These are phyloP conservation scores for Didymella lethalis DNA, from an alignment of 2,329 filamentous ascomycete genomes.

Conservation along the genomic window DNA sequence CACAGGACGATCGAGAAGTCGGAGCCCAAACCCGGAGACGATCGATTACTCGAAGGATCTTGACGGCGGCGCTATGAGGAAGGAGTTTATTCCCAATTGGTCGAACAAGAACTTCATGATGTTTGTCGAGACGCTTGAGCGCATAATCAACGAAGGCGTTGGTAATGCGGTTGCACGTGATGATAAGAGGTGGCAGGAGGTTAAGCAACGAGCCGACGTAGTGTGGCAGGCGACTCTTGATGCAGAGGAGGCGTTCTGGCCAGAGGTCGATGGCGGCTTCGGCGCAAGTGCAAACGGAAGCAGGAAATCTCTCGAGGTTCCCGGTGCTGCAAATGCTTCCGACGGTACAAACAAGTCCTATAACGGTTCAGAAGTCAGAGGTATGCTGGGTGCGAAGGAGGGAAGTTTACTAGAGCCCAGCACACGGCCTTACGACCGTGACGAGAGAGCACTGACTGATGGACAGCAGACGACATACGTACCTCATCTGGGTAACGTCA, in stretches of 20 bases:
- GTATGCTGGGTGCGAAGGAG: conserved; percentile 11
- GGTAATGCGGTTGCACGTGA: conserved; percentile 30
- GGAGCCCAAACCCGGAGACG: neutral
- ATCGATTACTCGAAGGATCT: conserved; percentile 54
- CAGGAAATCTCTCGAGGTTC: neutral
- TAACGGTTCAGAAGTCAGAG: conserved; percentile 3
- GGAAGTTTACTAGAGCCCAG: conserved; percentile 13
- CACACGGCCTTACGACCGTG: conserved; percentile 2
- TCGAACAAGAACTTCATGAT: conserved; percentile 66
- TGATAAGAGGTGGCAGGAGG: conserved; percentile 29
- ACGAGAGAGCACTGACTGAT: neutral
- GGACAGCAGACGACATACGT: conserved; percentile 7
- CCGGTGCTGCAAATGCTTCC: neutral
- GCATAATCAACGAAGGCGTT: conserved; percentile 61
- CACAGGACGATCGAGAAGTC: neutral
- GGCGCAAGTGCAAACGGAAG: neutral
- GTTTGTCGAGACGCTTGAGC: conserved; percentile 66
- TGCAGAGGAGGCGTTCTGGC: conserved; percentile 49
- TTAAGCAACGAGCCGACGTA: conserved; percentile 33
- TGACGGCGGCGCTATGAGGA: conserved; percentile 70
- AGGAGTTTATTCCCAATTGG: conserved; percentile 74
- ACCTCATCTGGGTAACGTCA: conserved; percentile 15
- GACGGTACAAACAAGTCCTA: neutral
- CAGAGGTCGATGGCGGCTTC: conserved; percentile 23
- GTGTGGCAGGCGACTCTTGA: conserved; percentile 42